A percentile compares a stretch with the other conserved stretches of the same genome.
phyloP scores from a whole-genome alignment of 495 filamentous ascomycete species.

The Aspergillus olivimuriae region DNA sequence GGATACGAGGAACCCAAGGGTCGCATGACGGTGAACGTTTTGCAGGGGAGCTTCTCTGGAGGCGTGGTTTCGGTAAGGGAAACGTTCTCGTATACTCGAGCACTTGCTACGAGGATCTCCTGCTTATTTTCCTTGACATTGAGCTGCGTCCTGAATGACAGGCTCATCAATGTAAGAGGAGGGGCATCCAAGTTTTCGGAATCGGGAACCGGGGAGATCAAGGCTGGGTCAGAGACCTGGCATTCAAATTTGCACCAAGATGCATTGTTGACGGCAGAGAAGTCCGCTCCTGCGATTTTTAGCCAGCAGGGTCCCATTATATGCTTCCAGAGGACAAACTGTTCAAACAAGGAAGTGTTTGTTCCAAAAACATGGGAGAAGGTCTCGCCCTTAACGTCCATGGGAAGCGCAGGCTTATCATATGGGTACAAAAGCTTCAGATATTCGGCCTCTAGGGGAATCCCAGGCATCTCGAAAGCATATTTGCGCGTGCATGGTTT shows the following conservation, averaged over 20 bases:
- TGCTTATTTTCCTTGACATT: conserved; percentile 95
- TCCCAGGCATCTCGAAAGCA: conserved; percentile 82
- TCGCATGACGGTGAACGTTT: conserved; percentile 86
- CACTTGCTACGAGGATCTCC: conserved; percentile 85
- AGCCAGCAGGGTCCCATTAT: conserved; percentile 99
- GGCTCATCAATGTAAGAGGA: conserved; percentile 87
- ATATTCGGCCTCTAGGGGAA: conserved; percentile 86
- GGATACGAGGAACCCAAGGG: conserved; percentile 72
- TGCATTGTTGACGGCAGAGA: conserved; percentile 76
- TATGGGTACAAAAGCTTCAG: conserved; percentile 93
- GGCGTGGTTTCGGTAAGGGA: conserved; percentile 81
- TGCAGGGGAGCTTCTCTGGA: conserved; percentile 79
- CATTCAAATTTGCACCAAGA: conserved; percentile 97
- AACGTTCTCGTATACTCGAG: conserved; percentile 86
- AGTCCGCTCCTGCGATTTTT: conserved; percentile 76
- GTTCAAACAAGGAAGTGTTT: conserved; percentile 91
- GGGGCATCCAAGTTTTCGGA: conserved; percentile 73
- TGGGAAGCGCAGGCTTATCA: conserved; percentile 60
- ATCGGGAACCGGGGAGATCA: conserved; percentile 63
- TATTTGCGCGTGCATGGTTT: conserved; percentile 87
- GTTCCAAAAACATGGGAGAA: conserved; percentile 94
- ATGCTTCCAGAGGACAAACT: conserved; percentile 96
- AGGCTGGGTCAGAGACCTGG: conserved; percentile 66
- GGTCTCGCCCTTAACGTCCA: conserved; percentile 73
- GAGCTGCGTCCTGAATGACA: conserved; percentile 79